Percentiles rank a stretch among this genome's conserved stretches.
Conservation (phyloP, 306 rosid species). For the Inga leiocalycina region DNA sequence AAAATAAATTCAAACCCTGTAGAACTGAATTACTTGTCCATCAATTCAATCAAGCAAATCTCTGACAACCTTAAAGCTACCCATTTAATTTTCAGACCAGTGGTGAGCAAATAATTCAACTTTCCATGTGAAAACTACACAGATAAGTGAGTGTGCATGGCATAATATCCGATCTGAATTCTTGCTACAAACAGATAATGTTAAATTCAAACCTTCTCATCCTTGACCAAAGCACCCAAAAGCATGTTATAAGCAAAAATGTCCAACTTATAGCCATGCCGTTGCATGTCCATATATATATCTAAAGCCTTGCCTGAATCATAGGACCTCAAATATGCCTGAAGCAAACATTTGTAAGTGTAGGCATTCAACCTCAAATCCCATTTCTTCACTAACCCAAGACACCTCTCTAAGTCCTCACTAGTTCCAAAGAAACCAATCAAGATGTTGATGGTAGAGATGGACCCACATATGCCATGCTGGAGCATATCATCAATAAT, state of each 20-base stretch:
- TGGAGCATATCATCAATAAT: constrained; percentile 66
- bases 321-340: constrained; percentile 71
- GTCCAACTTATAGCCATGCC: constrained; percentile 65
- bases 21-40: constrained; percentile 21
- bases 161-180: background rate
- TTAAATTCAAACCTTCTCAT: constrained; percentile 54
- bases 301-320: constrained; percentile 55
- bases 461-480: constrained; percentile 54
- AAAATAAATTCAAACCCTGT: constrained; percentile 15
- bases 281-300: constrained; percentile 58
- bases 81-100: constrained; percentile 4
- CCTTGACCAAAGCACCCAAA: constrained; percentile 78
- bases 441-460: constrained; percentile 81
- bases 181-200: background rate
- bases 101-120: background rate
- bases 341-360: constrained; percentile 89
- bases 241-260: constrained; percentile 81
- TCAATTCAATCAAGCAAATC: constrained; percentile 19
- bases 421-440: constrained; percentile 63
- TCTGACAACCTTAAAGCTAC: background rate
- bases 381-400: constrained; percentile 78
- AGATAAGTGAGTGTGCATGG: background rate
- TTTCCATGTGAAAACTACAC: background rate
- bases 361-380: constrained; percentile 63
- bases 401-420: constrained; percentile 54